Percentiles rank a stretch among this genome's conserved stretches.
Conservation (phyloP, 768 basidiomycete species). For the Hemileccinum rubropunctum region DNA sequence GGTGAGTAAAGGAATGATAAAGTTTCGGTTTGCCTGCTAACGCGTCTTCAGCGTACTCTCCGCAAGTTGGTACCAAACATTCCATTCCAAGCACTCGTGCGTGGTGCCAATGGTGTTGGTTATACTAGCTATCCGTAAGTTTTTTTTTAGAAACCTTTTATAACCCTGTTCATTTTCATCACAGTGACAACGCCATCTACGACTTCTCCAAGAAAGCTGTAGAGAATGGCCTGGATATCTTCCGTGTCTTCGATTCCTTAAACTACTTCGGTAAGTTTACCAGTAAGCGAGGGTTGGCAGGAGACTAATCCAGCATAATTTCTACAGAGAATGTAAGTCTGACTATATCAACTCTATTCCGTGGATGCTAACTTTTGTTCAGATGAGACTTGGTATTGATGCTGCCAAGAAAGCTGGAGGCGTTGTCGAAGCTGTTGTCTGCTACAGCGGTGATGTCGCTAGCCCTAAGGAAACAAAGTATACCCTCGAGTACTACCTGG, state of each 20-base stretch:
- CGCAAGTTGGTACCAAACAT: constrained; percentile 98
- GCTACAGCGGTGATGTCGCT: constrained; percentile 97
- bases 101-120: constrained; percentile 98
- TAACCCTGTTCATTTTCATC: constrained; percentile 7
- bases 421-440: constrained; percentile 95
- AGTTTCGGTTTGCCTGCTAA: constrained; percentile 9
- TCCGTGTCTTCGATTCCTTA: constrained; percentile 98
- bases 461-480: constrained; percentile 95
- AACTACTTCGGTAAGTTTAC: constrained; percentile 86
- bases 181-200: constrained; percentile 96
- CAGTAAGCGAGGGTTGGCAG: not conserved
- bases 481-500: constrained; percentile 94
- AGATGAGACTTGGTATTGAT: constrained; percentile 98
- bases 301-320: constrained; percentile 5
- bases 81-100: constrained; percentile 95
- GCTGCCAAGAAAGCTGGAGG: constrained; percentile 99
- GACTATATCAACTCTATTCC: not conserved
- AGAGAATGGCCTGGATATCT: constrained; percentile 99
- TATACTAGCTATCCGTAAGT: constrained; percentile 97
- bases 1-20: constrained; percentile 41
- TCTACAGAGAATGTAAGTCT: constrained; percentile 65
- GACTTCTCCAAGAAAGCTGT: constrained; percentile 99
- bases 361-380: constrained; percentile 15
- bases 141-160: not conserved
- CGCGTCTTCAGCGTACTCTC: constrained; percentile 64